Percentiles rank a stretch among this genome's conserved stretches.
These are phyloP conservation scores for Scutellaria minor DNA, from an alignment of 257 asterid genomes.

Conservation along the genomic window DNA sequence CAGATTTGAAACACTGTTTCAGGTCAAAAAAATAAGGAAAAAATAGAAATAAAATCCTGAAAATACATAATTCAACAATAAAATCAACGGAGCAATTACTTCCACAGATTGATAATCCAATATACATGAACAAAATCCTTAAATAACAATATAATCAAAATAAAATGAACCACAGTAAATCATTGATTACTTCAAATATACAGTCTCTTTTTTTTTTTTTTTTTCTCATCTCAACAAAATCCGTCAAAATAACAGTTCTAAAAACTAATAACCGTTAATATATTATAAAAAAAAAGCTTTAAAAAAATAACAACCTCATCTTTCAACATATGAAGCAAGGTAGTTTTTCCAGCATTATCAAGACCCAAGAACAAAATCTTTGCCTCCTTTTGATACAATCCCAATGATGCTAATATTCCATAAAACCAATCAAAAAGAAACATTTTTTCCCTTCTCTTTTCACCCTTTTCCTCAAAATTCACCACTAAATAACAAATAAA, in stretches of 20 bases:
- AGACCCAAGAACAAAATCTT: slow-evolving; percentile 60
- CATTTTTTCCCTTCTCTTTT: slow-evolving; percentile 29
- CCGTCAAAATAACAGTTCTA: background rate
- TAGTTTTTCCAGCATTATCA: slow-evolving; percentile 62
- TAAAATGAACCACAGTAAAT: background rate
- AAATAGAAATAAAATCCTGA: background rate
- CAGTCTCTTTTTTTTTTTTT: background rate
- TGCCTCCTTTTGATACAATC: slow-evolving; percentile 54
- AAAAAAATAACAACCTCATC: slow-evolving; percentile 42
- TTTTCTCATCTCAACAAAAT: background rate
- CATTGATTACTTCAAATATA: background rate
- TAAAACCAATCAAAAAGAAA: slow-evolving; percentile 59
- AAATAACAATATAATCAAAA: slow-evolving; percentile 8
- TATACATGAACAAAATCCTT: slow-evolving; percentile 10
- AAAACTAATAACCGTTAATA: background rate
- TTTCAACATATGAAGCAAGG: slow-evolving; percentile 58
- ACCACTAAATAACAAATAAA: background rate
- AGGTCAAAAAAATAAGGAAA: background rate
- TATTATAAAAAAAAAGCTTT: background rate
- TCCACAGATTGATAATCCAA: background rate
- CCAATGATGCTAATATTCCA: slow-evolving; percentile 47
- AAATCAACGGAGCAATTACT: background rate
- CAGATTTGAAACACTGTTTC: background rate
- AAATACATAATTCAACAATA: slow-evolving; percentile 5
- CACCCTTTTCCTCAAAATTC: background rate